phyloP scores from a whole-genome alignment of 768 basidiomycete species.

The Lanmaoa rubissima region DNA sequence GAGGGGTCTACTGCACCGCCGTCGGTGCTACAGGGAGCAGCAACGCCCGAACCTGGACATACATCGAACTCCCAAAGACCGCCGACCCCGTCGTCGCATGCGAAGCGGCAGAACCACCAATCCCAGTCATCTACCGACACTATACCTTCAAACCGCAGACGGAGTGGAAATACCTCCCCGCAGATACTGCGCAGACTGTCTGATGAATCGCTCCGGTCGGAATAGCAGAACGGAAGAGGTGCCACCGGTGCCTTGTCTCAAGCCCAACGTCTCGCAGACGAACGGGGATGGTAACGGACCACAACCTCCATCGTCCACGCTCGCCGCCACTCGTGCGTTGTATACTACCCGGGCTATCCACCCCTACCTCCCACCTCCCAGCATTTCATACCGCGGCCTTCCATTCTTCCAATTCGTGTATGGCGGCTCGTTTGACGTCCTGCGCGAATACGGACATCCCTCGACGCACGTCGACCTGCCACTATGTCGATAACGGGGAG shows the following conservation, averaged over 20 bases:
- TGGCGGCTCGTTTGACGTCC: slow-evolving; percentile 61
- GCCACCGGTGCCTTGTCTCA: slow-evolving; percentile 33
- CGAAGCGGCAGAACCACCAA: slow-evolving; percentile 27
- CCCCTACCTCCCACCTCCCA: slow-evolving; percentile 59
- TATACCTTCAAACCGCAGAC: slow-evolving; percentile 22
- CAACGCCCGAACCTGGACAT: slow-evolving; percentile 7
- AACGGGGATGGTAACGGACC: slow-evolving; percentile 17
- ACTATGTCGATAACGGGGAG: slow-evolving; percentile 70
- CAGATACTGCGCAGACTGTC: slow-evolving; percentile 33
- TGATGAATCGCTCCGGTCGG: slow-evolving; percentile 39
- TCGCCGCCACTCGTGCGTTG: slow-evolving; percentile 42
- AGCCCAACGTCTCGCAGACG: slow-evolving; percentile 23
- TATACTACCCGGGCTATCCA: slow-evolving; percentile 71
- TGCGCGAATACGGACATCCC: slow-evolving; percentile 79
- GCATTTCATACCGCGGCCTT: slow-evolving; percentile 66
- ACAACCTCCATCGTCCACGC: slow-evolving; percentile 28
- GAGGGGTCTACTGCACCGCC: too few species aligned
- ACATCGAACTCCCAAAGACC: slow-evolving; percentile 26
- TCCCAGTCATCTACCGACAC: slow-evolving; percentile 30
- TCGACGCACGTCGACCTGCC: slow-evolving; percentile 71
- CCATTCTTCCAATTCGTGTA: slow-evolving; percentile 74
- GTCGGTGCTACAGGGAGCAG: too few species aligned
- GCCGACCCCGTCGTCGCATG: slow-evolving; percentile 17
- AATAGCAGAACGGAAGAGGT: slow-evolving; percentile 27
- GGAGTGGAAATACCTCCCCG: slow-evolving; percentile 26